Base-by-base conservation (phyloP, 2,329 filamentous ascomycete species). In the Exophiala xenobiotica region DNA sequence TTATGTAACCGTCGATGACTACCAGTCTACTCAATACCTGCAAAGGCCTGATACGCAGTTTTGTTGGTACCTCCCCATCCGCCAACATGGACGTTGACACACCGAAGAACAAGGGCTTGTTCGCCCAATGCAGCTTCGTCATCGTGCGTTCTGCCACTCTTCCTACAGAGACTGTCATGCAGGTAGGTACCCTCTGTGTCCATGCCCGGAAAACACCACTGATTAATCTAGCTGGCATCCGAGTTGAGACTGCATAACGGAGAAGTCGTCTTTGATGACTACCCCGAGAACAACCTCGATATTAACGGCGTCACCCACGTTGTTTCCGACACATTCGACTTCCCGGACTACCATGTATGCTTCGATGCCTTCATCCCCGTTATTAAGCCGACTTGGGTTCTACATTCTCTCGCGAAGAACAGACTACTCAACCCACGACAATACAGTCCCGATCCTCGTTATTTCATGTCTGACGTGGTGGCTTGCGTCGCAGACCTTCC, bases 381-480 rank as follows among this genome's bases (percentile, higher is more conserved):
- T 1, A 85, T 97, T 22, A 91, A 84, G 58, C 83, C 88, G 3
- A 75, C 80, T 50, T 99, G 93, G 92, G 80, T 96, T 40, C 78
- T 81, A 3, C 76, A 78, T 19, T 93, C 87, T 3, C 68, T 96
- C 2, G 68, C 76, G 18, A 87, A 85, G 62, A 77, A 77, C 51
- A 91, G 87, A 66, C 77, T 86, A 47, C 85, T 85, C 26, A 90
- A 89, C 61, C 82, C 91, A 7, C 83, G 92, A 33, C 87, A 90
- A 12, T 95, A 87, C 68, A 96, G 87, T 39, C 93, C 93, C 1
- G 93, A 99, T 63, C 91, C 92, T 1, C 82, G 87, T 52, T 83
- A 96, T 66, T 93, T 96, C 67, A 88, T 99, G 70, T 88, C 87
- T 45, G 85, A 90, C 61, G 86, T 97, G 35, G 81, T 87, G 22